Conservation (phyloP, 768 basidiomycete species). For the Cantharellus cinnabarinus region DNA sequence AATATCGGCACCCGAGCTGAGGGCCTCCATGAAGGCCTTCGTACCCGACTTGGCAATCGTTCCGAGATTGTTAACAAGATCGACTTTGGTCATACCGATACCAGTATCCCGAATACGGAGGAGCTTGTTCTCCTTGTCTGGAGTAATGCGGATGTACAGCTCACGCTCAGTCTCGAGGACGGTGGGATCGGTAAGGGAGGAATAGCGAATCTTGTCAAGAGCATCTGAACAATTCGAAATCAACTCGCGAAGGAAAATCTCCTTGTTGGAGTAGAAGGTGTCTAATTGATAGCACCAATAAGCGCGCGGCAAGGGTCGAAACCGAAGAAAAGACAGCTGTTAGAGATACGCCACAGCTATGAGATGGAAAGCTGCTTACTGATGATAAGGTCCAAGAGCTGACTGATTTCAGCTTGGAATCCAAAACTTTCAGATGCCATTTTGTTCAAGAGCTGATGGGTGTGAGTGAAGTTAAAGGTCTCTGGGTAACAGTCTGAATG, state of each 20-base stretch:
- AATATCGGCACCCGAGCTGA: constrained; percentile 35
- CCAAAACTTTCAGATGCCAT: constrained; percentile 56
- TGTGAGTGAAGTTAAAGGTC: not conserved
- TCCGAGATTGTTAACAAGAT: constrained; percentile 97
- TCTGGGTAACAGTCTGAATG: not conserved
- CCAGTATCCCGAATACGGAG: constrained; percentile 87
- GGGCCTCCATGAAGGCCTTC: constrained; percentile 97
- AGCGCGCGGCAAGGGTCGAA: not conserved
- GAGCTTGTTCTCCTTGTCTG: constrained; percentile 89
- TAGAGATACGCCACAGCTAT: not conserved
- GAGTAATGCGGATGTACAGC: constrained; percentile 80
- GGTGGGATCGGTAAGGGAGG: constrained; percentile 82
- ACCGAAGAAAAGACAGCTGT: not conserved
- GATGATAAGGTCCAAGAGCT: constrained; percentile 96
- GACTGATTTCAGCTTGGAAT: constrained; percentile 99
- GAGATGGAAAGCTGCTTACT: constrained; percentile 29
- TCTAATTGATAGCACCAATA: constrained; percentile 24
- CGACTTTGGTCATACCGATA: constrained; percentile 99
- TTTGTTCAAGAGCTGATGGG: constrained; percentile 6
- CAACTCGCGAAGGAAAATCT: constrained; percentile 97
- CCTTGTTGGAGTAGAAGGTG: constrained; percentile 99
- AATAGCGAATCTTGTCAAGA: constrained; percentile 96
- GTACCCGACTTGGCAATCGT: constrained; percentile 91
- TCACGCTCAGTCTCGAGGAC: constrained; percentile 83
- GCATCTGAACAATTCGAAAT: constrained; percentile 98